A percentile compares a stretch with the other conserved stretches of the same genome.
phyloP scores from a whole-genome alignment of 2,329 filamentous ascomycete genomes.

The Cercospora beticola region DNA sequence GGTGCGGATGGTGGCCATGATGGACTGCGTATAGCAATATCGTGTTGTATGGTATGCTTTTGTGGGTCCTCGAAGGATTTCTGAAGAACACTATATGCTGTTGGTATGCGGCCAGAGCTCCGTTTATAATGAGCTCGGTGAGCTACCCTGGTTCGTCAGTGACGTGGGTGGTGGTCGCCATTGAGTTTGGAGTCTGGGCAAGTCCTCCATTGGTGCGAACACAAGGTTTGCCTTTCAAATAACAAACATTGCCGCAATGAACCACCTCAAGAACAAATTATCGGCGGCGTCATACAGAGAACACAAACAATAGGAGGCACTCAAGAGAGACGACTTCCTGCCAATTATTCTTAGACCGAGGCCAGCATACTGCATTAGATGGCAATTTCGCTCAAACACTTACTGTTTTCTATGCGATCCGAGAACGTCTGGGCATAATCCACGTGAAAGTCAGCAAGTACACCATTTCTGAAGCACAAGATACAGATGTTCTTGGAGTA shows the following conservation, averaged over 20 bases:
- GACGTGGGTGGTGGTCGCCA: background rate
- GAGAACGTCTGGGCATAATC: background rate
- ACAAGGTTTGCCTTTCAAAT: background rate
- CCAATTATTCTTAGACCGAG: background rate
- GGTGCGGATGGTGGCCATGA: background rate
- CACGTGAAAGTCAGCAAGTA: background rate
- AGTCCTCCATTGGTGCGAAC: background rate
- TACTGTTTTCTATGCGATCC: background rate
- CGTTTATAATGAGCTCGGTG: background rate
- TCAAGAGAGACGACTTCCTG: background rate
- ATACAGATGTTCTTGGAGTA: background rate
- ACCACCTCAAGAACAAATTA: background rate
- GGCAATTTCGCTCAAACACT: background rate
- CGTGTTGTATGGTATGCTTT: background rate
- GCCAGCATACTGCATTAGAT: background rate
- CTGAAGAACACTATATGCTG: background rate
- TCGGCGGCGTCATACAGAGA: background rate
- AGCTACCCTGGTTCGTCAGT: background rate
- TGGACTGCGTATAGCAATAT: background rate
- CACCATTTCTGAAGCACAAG: background rate
- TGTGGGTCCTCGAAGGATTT: background rate
- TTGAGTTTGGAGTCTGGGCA: background rate
- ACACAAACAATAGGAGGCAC: background rate
- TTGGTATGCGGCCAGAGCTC: background rate
- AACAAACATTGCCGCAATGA: background rate